Conservation (phyloP, 2,329 filamentous ascomycete species). For the Tolypocladium ophioglossoides region DNA sequence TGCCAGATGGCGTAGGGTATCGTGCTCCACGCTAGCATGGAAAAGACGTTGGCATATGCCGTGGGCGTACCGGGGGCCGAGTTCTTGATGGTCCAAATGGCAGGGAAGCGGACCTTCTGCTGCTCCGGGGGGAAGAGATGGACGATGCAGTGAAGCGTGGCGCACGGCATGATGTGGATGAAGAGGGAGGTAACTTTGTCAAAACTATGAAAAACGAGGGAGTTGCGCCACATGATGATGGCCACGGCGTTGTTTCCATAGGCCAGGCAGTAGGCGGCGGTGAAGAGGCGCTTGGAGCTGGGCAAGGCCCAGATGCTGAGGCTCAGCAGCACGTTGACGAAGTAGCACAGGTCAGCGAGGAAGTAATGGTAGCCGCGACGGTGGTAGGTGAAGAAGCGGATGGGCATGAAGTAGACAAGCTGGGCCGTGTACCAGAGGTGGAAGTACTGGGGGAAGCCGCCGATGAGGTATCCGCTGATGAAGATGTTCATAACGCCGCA, state of each 20-base stretch:
- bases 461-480: constrained; percentile 87
- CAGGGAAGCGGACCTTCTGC: constrained; percentile 67
- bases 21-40: constrained; percentile 92
- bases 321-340: constrained; percentile 80
- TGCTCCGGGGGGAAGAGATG: constrained; percentile 61
- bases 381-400: constrained; percentile 86
- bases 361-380: constrained; percentile 94
- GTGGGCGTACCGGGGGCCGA: constrained; percentile 59
- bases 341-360: constrained; percentile 93
- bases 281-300: constrained; percentile 80
- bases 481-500: constrained; percentile 96
- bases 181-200: constrained; percentile 98
- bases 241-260: constrained; percentile 96
- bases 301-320: constrained; percentile 87
- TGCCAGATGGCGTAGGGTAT: constrained; percentile 93
- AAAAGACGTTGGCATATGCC: constrained; percentile 64
- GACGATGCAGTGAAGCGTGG: constrained; percentile 82
- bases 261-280: constrained; percentile 82
- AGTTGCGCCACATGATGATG: constrained; percentile 99
- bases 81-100: constrained; percentile 70
- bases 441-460: constrained; percentile 74
- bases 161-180: constrained; percentile 98
- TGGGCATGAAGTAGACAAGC: constrained; percentile 91
- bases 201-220: constrained; percentile 93
- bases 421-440: constrained; percentile 88